phyloP scores from a whole-genome alignment of 2,329 filamentous ascomycete species.

The Fusarium devonianum region DNA sequence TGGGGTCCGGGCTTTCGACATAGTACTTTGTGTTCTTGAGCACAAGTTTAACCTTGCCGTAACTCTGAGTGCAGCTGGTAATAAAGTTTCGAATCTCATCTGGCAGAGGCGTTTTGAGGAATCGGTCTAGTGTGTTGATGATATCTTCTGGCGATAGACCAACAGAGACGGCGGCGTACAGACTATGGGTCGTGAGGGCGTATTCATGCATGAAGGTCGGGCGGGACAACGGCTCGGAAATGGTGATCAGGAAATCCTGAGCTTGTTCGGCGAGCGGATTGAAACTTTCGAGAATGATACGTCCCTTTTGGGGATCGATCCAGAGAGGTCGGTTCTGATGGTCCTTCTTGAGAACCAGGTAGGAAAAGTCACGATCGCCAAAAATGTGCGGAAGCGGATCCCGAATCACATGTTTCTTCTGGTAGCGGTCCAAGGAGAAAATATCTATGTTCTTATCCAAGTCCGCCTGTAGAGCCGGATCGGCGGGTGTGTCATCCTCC shows the following conservation, averaged over 20 bases:
- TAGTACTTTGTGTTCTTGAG: slow-evolving; percentile 94
- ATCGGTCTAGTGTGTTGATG: slow-evolving; percentile 83
- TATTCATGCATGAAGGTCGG: slow-evolving; percentile 95
- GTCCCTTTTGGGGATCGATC: slow-evolving; percentile 87
- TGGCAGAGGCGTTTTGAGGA: slow-evolving; percentile 88
- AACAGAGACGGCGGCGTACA: slow-evolving; percentile 95
- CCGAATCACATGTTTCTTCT: slow-evolving; percentile 53
- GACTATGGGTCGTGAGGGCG: slow-evolving; percentile 85
- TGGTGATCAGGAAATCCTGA: slow-evolving; percentile 94
- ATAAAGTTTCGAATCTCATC: slow-evolving; percentile 83
- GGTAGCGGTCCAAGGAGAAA: slow-evolving; percentile 63
- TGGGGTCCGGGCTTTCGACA: slow-evolving; percentile 88
- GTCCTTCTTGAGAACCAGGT: slow-evolving; percentile 83
- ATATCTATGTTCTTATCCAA: slow-evolving; percentile 67
- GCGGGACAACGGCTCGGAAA: slow-evolving; percentile 90
- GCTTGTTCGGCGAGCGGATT: slow-evolving; percentile 85
- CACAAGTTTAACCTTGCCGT: slow-evolving; percentile 95
- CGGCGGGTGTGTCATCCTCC: slow-evolving; percentile 58
- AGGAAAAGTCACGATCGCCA: slow-evolving; percentile 75
- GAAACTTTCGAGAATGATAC: slow-evolving; percentile 94
- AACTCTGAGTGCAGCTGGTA: slow-evolving; percentile 80
- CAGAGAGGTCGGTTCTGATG: slow-evolving; percentile 90
- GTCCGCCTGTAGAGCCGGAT: slow-evolving; percentile 61
- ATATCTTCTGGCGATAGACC: slow-evolving; percentile 91
- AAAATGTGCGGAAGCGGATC: slow-evolving; percentile 58